Evolutionary conservation across 1,284 basidiomycete species (phyloP).

Genomic region (Ceratorhiza oryzae-sativae): DNA sequence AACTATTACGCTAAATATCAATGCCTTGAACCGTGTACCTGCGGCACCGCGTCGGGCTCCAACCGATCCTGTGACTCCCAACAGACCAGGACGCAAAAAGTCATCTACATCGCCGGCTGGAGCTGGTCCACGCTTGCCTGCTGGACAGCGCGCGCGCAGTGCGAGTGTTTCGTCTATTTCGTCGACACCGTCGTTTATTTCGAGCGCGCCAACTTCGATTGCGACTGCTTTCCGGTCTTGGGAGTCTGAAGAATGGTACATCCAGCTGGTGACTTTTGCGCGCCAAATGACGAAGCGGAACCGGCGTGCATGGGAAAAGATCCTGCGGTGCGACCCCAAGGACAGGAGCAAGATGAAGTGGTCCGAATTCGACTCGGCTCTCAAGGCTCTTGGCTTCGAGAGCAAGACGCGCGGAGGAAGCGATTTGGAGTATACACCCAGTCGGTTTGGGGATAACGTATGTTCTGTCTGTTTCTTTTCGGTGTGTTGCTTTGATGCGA

Average conservation of each 20-base stretch:
- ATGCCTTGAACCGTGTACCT: neutral
- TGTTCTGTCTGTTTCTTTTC: neutral
- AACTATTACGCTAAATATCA: conserved; percentile 25
- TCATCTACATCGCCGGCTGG: neutral
- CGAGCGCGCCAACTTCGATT: neutral
- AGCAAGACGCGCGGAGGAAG: conserved; percentile 22
- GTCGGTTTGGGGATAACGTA: conserved; percentile 4
- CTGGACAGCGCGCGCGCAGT: neutral
- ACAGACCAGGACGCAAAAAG: neutral
- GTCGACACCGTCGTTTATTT: neutral
- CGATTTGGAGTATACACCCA: conserved; percentile 18
- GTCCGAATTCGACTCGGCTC: conserved; percentile 14
- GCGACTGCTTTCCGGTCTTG: neutral
- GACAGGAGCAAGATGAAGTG: conserved; percentile 35
- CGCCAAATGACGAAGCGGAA: conserved; percentile 1
- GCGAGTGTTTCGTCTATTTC: conserved; percentile 20
- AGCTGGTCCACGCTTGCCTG: no score
- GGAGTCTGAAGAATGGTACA: conserved; percentile 7
- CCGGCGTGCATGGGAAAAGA: conserved; percentile 24
- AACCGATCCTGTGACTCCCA: neutral
- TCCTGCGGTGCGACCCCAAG: conserved; percentile 25
- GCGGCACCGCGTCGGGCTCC: neutral
- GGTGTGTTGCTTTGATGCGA: neutral
- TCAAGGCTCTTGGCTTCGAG: conserved; percentile 20
- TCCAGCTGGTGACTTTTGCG: neutral